phyloP scores from a whole-genome alignment of 129 eudicot genomes.

The Pseudognaphalium luteoalbum region DNA sequence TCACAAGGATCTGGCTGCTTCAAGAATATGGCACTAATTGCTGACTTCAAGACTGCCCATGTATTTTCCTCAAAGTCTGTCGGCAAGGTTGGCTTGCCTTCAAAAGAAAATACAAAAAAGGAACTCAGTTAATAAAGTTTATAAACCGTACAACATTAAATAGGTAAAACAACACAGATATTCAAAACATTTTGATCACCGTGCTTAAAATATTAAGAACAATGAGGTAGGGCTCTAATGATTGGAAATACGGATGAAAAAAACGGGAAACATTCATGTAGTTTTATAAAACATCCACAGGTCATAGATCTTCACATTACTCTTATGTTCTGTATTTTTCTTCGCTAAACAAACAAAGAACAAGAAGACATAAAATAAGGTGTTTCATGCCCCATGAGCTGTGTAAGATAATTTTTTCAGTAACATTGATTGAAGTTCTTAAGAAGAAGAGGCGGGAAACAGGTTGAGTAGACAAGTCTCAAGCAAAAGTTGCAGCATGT shows the following conservation, averaged over 20 bases:
- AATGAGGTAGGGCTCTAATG: not conserved
- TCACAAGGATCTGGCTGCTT: slow-evolving; percentile 90
- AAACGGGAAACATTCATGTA: not conserved
- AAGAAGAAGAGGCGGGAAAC: too few relatives aligned
- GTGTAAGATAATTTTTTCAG: not conserved
- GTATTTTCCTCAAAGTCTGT: slow-evolving; percentile 85
- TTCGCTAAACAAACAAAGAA: slow-evolving; percentile 5
- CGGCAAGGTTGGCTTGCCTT: slow-evolving; percentile 88
- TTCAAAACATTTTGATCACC: not conserved
- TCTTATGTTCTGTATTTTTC: not conserved
- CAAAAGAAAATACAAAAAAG: slow-evolving; percentile 17
- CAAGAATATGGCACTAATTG: slow-evolving; percentile 90
- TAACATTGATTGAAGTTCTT: too few relatives aligned
- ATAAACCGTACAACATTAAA: not conserved
- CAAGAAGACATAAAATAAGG: not conserved
- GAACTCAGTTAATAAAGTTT: slow-evolving; percentile 3
- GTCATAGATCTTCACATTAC: not conserved
- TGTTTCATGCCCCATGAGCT: slow-evolving; percentile 21
- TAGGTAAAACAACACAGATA: not conserved
- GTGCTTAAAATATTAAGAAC: not conserved
- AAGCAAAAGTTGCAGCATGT: too few relatives aligned
- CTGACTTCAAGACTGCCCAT: slow-evolving; percentile 91
- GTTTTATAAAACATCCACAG: not conserved
- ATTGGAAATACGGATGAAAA: not conserved
- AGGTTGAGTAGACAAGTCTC: too few relatives aligned